Evolutionary conservation across 2,329 filamentous ascomycete genomes (phyloP), one percentile per base, ranked within the genome.

Genomic region (Lecanicillium sp.): DNA sequence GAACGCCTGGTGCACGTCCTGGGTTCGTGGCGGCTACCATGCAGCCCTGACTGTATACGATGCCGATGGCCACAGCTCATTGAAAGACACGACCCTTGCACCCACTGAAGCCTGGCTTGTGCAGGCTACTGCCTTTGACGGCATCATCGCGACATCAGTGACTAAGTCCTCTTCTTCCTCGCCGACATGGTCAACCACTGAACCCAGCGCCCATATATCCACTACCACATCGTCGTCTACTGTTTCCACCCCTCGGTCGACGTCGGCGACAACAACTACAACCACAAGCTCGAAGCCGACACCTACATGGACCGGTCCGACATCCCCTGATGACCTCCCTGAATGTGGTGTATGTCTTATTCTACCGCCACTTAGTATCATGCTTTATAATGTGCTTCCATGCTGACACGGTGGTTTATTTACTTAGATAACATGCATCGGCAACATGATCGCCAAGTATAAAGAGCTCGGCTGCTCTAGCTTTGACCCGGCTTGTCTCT

Each of bases 101-200:
- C 6, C 6, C 15, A 8, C 6, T 8, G 29, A 39, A n/a, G 16
- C 14, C 13, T 33, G 16, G 37, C 29, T 39, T 8, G 29, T 39
- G 16, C 20, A 33, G 18, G 37, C 37, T 13, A 39, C 37, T 7
- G 29, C 37, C 11, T 39, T 39, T 39, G 37, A 39, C 27, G 37
- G 37, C 7, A 14, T 33, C 15, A 28, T 33, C 16, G 19, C 37
- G 11, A 34, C 29, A 31, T 8, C 6, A 6, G 29, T n/a, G n/a
- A n/a, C n/a, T n/a, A n/a, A n/a, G n/a, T n/a, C n/a, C n/a, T n/a
- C n/a, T n/a, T n/a, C n/a, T n/a, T n/a, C n/a, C n/a, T n/a, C n/a
- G 15, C 29, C 29, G 7, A 31, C 13, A n/a, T 6, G 8, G 6
- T 7, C 29, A 16, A 31, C 14, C 15, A 31, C 29, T 11, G 22